Evolutionary conservation across 139 green algal genomes (phyloP), one percentile per base, ranked within the genome.

Genomic region (Nannochloris sp.): DNA sequence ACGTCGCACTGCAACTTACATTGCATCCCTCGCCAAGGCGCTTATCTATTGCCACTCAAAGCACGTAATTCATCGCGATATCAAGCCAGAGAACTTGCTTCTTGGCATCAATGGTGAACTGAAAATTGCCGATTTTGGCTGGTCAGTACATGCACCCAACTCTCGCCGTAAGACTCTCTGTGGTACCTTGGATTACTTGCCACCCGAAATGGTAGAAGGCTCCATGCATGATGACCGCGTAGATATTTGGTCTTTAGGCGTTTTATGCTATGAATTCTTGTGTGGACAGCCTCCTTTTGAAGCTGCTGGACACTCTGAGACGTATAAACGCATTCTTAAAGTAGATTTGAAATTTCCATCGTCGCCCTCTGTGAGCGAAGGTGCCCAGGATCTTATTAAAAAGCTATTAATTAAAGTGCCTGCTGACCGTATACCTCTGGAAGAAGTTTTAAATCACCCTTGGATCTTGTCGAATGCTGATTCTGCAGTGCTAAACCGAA

Each of bases 51-150:
- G 90, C 82, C 93, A 99, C 81, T 82, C 79, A 51, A 97, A 98
- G 84, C 89, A 99, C 67, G 91, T 99, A 23, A 99, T 99, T 62
- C 94, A 99, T 78, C 70, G 93, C 8, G 93, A 99, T 77, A 98
- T 99, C 86, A 99, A 96, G 74, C 92, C 92, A 7, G 94, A 99
- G 77, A 99, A 99, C 79, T 77, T 99, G 73, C 78, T 99, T 47
- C 62, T 98, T 48, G 92, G 94, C 0, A 70, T 92, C 2, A 78
- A 93, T 33, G 92, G 87, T 4, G 81, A 97, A 61, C 75, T 99
- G 0, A 99, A 99, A 80, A 98, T 99, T 54, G 88, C 87, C 6
- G 94, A 99, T 78, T 99, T 99, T 71, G 94, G 94, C 14, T 99
- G 94, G 94, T 91, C 79, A 6, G 91, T 99, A 67, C 94, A 98